Conservation (phyloP, 768 basidiomycete genomes). For the Lactarius evosmus region DNA sequence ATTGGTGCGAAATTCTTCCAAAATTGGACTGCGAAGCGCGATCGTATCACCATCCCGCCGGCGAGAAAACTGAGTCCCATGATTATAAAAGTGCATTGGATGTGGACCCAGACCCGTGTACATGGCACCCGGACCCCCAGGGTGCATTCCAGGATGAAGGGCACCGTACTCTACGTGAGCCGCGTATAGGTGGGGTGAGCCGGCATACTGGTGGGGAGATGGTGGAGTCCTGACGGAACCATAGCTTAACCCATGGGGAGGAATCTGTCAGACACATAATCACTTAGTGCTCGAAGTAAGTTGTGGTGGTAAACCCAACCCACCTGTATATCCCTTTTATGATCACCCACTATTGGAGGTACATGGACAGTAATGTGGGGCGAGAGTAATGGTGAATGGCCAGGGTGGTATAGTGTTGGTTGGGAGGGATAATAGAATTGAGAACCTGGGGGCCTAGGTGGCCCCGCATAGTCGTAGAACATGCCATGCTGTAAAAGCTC, state of each 20-base stretch:
- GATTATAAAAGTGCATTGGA: slow-evolving; percentile 30
- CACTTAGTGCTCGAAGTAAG: slow-evolving; percentile 37
- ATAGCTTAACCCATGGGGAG: slow-evolving; percentile 42
- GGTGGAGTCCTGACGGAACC: slow-evolving; percentile 42
- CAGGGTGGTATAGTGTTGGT: slow-evolving; percentile 55
- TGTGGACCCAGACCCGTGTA: slow-evolving; percentile 38
- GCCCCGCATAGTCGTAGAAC: slow-evolving; percentile 57
- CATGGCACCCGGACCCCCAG: slow-evolving; percentile 34
- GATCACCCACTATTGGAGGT: slow-evolving; percentile 45
- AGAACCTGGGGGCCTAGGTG: slow-evolving; percentile 46
- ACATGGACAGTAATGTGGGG: slow-evolving; percentile 44
- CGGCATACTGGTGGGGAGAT: slow-evolving; percentile 39
- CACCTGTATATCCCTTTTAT: slow-evolving; percentile 60
- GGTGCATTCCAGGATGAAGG: slow-evolving; percentile 42
- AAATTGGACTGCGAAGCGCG: slow-evolving; percentile 60
- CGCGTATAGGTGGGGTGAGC: slow-evolving; percentile 37
- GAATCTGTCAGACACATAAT: slow-evolving; percentile 42
- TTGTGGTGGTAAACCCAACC: slow-evolving; percentile 11
- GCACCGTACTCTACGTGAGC: slow-evolving; percentile 47
- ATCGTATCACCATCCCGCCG: slow-evolving; percentile 41
- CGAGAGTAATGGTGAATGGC: slow-evolving; percentile 54
- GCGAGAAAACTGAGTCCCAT: slow-evolving; percentile 43
- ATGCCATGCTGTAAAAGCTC: slow-evolving; percentile 44
- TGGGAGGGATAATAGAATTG: slow-evolving; percentile 63
- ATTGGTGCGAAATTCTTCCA: slow-evolving; percentile 85